phyloP scores from a whole-genome alignment of 352 stramenopile genomes.

The Phytophthora palmivora region DNA sequence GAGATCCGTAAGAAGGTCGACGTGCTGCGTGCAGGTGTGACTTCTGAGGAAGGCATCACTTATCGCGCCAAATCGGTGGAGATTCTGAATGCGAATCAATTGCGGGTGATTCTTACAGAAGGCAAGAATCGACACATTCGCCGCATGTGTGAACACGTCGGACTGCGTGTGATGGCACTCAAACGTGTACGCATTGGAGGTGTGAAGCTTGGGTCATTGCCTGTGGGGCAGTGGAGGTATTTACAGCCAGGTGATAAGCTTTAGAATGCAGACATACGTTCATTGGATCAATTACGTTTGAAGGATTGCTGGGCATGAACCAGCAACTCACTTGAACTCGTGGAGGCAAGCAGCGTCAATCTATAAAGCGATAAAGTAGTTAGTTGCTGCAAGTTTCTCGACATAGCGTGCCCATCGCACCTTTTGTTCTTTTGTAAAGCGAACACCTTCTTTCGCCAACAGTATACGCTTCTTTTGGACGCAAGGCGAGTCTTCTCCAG shows the following conservation, averaged over 20 bases:
- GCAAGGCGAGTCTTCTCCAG: conserved; percentile 59
- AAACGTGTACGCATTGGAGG: conserved; percentile 92
- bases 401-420: conserved; percentile 24
- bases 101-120: conserved; percentile 93
- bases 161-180: conserved; percentile 89
- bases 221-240: conserved; percentile 83
- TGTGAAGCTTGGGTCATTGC: conserved; percentile 82
- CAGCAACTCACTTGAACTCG: conserved; percentile 43
- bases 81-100: conserved; percentile 81
- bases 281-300: neutral
- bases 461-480: conserved; percentile 78
- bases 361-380: conserved; percentile 34
- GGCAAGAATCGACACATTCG: conserved; percentile 97
- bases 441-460: conserved; percentile 68
- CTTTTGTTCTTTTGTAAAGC: conserved; percentile 67
- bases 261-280: conserved; percentile 28
- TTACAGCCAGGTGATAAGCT: conserved; percentile 73
- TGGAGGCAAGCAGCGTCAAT: conserved; percentile 58
- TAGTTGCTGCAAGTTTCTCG: neutral
- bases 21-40: conserved; percentile 63
- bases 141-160: conserved; percentile 94
- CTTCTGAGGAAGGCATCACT: conserved; percentile 59
- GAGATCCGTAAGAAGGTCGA: conserved; percentile 45
- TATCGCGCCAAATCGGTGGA: conserved; percentile 84
- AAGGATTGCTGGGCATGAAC: neutral